Evolutionary conservation across 805 yeast species (phyloP), one percentile per base, ranked within the genome.

Genomic region (Candida qinlingensis): DNA sequence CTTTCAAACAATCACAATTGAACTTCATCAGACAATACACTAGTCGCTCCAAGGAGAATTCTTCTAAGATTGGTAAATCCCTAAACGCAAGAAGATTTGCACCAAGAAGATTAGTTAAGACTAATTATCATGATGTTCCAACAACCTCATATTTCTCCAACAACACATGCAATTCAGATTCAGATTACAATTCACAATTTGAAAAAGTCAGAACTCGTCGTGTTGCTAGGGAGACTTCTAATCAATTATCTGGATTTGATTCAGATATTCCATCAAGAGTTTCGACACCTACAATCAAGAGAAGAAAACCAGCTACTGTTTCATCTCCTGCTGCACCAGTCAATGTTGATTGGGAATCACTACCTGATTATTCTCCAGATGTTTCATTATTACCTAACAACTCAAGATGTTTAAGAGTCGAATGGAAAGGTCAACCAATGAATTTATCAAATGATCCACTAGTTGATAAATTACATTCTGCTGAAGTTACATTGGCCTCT

Each of bases 381-480:
- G 56, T 79, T 11, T 59, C 72, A 2, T 73, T 85, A 1, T 71
- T 91, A 53, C 95, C 96, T 58, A 79, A 72, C 54, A 83, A 81
- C 59, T 70, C 76, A 48, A 82, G 85, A 69, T 81, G 88, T 55
- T 73, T 91, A 57, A 85, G 85, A 62, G 87, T 95, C 35, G 98
- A 92, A 66, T 92, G 99, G 99, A 92, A 91, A 70, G 99, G 98
- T 9, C 96, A 90, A 59, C 96, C 97, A 36, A 90, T 92, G 97
- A 95, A 87, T 65, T 75, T 92, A 48, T 74, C 84, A 13, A 60
- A 67, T 33, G 98, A 94, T 67, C 95, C 96, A 25, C 76, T 87
- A 56, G 67, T 77, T 44, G 69, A 70, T 42, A 76, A 83, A 58
- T 74, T 94, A 55, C 97, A 92, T 67, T 97, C 97, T 0, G 96